phyloP scores from a whole-genome alignment of 805 yeast species.

The Zygoascus tannicola region DNA sequence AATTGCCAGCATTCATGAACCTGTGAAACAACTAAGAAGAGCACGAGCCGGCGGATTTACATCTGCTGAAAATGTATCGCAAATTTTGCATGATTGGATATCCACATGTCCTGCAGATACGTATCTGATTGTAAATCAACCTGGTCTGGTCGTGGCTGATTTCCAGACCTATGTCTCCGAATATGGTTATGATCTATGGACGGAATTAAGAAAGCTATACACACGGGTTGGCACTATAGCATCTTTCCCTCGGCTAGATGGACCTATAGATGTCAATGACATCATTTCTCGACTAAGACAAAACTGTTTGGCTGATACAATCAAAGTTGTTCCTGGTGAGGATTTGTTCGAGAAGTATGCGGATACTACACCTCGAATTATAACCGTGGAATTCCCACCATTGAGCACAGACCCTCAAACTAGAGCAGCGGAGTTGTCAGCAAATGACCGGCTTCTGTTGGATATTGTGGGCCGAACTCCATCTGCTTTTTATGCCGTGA shows the following conservation, averaged over 20 bases:
- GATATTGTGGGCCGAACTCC: conserved; percentile 60
- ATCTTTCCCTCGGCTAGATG: conserved; percentile 20
- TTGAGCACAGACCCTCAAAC: not conserved
- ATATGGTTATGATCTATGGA: conserved; percentile 12
- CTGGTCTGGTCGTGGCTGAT: conserved; percentile 45
- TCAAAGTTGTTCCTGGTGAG: conserved; percentile 7
- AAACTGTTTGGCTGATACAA: conserved; percentile 1
- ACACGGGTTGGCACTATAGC: conserved; percentile 17
- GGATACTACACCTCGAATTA: conserved; percentile 51
- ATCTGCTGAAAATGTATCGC: conserved; percentile 5
- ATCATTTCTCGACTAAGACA: conserved; percentile 25
- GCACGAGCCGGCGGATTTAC: conserved; percentile 12
- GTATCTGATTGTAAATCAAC: conserved; percentile 43
- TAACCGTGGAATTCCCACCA: conserved; percentile 38
- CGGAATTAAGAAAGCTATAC: conserved; percentile 14
- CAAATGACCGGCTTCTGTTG: conserved; percentile 42
- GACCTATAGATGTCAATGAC: conserved; percentile 33
- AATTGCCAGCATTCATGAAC: conserved; percentile 11
- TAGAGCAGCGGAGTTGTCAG: conserved; percentile 29
- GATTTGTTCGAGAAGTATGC: conserved; percentile 34
- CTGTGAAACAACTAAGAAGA: conserved; percentile 13
- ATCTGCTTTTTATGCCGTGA: conserved; percentile 56
- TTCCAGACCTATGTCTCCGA: conserved; percentile 24
- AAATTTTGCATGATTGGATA: conserved; percentile 26
- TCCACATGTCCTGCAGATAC: conserved; percentile 43